Conservation (phyloP, 371 early-diverging fungal species). For the Blastocladiella emersonii region DNA sequence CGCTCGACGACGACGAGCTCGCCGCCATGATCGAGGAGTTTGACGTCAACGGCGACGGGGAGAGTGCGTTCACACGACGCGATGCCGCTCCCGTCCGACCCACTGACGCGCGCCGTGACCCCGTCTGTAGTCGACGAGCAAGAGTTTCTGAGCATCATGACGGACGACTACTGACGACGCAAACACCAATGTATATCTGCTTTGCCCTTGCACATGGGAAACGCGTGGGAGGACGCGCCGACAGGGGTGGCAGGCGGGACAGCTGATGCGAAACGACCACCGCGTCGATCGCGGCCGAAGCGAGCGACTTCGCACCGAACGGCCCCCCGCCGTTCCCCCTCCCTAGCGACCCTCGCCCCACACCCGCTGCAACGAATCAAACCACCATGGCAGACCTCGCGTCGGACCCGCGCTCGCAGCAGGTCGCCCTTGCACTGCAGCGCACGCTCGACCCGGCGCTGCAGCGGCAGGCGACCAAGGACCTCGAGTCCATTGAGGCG, state of each 20-base stretch:
- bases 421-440: neutral
- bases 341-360: no score
- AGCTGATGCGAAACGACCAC: no score
- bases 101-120: neutral
- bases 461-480: slow-evolving; percentile 34
- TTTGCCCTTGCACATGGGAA: no score
- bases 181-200: no score
- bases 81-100: neutral
- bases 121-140: slow-evolving; percentile 43
- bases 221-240: no score
- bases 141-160: slow-evolving; percentile 61
- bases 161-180: slow-evolving; percentile 18
- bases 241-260: no score
- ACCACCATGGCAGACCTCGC: neutral
- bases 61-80: slow-evolving; percentile 29
- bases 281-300: no score
- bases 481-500: slow-evolving; percentile 41
- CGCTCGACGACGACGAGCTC: slow-evolving; percentile 53
- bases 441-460: neutral
- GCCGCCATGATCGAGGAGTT: slow-evolving; percentile 71
- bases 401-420: neutral
- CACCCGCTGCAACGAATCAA: no score
- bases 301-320: no score
- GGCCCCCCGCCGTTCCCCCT: no score
- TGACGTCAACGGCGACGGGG: slow-evolving; percentile 59